phyloP scores from a whole-genome alignment of 2,329 filamentous ascomycete species.

The Calonectria pseudoreteaudii region DNA sequence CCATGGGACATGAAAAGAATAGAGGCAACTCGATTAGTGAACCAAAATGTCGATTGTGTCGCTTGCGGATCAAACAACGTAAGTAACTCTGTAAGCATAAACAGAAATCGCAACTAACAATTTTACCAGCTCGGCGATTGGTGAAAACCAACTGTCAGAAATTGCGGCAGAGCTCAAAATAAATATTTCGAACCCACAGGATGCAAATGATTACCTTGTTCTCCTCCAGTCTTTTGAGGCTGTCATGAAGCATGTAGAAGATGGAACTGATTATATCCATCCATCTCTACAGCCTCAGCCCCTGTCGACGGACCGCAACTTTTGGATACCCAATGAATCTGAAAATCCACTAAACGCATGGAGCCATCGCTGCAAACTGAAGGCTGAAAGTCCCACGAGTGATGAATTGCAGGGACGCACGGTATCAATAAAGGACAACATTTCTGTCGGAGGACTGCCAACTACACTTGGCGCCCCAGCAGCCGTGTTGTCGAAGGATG shows the following conservation, averaged over 20 bases:
- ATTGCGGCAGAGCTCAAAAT: slow-evolving; percentile 33
- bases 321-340: slow-evolving; percentile 32
- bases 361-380: slow-evolving; percentile 47
- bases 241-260: slow-evolving; percentile 40
- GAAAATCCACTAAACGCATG: slow-evolving; percentile 50
- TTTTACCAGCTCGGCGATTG: slow-evolving; percentile 13
- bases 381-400: neutral
- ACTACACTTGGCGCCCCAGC: slow-evolving; percentile 38
- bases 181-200: slow-evolving; percentile 29
- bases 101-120: neutral
- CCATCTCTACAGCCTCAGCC: slow-evolving; percentile 35
- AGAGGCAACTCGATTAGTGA: neutral
- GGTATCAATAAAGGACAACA: slow-evolving; percentile 46
- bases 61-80: neutral
- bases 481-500: slow-evolving; percentile 11
- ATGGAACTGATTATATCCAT: slow-evolving; percentile 43
- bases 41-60: slow-evolving; percentile 18
- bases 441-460: slow-evolving; percentile 43
- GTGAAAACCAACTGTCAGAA: slow-evolving; percentile 27
- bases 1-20: neutral
- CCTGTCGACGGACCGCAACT: slow-evolving; percentile 27
- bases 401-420: slow-evolving; percentile 30
- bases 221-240: slow-evolving; percentile 44
- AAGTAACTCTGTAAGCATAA: neutral
- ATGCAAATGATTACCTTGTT: slow-evolving; percentile 43